Evolutionary conservation across 164 flowering plant genomes (phyloP).

Genomic region (Piper longum): DNA sequence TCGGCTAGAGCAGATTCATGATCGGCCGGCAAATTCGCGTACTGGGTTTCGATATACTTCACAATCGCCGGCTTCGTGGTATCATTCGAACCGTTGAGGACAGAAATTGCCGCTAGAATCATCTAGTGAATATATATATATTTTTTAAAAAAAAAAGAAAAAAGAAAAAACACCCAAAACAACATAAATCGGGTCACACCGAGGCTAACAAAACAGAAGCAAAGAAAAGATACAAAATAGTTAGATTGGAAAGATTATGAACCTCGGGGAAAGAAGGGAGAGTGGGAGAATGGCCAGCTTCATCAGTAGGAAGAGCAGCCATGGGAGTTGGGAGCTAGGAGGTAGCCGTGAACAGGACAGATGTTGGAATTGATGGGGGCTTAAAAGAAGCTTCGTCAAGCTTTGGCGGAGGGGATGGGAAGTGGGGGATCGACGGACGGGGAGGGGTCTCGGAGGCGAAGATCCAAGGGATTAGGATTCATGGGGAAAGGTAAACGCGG

Average conservation of each 20-base stretch:
- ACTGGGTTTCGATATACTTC: conserved; percentile 45
- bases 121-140: conserved; percentile 30
- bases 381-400: conserved; percentile 11
- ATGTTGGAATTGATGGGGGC: conserved; percentile 7
- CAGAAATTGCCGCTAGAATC: conserved; percentile 59
- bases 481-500: conserved; percentile 9
- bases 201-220: background rate
- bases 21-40: conserved; percentile 46
- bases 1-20: conserved; percentile 45
- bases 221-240: background rate
- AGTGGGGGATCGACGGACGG: conserved; percentile 12
- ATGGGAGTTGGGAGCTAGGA: conserved; percentile 11
- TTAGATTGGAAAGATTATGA: background rate
- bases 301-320: conserved; percentile 25
- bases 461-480: conserved; percentile 14
- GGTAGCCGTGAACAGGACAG: conserved; percentile 1
- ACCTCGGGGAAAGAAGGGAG: conserved; percentile 42
- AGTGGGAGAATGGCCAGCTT: conserved; percentile 15
- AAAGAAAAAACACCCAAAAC: background rate
- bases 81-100: conserved; percentile 43
- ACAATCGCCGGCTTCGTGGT: conserved; percentile 58
- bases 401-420: conserved; percentile 3
- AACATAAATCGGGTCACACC: background rate
- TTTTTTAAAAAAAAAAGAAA: background rate
- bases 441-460: background rate